A percentile compares a stretch with the other conserved stretches of the same genome.
Evolutionary conservation across 352 stramenopile species (phyloP).

Genomic region (Pythium myriotylum): DNA sequence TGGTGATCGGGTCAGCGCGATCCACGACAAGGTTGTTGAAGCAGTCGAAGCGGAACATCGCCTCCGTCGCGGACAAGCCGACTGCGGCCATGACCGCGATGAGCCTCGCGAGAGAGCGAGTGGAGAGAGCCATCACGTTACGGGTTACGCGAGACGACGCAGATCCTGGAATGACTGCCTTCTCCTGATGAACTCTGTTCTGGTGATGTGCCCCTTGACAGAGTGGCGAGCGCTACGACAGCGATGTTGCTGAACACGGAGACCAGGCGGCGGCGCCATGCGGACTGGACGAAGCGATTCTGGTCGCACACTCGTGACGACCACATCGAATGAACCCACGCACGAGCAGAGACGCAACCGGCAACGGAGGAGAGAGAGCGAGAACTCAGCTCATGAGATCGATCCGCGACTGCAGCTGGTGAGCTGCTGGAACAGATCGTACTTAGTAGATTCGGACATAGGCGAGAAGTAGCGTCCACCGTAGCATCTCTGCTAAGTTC

Average conservation of each 20-base stretch:
- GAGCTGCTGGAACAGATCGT: too few species aligned
- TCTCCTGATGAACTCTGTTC: too few species aligned
- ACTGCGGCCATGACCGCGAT: neutral
- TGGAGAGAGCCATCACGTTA: neutral
- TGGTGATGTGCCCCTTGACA: too few species aligned
- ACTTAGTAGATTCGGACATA: too few species aligned
- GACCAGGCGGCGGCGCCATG: too few species aligned
- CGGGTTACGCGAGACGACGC: neutral
- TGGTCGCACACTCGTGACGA: too few species aligned
- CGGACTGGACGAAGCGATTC: too few species aligned
- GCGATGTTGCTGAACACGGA: too few species aligned
- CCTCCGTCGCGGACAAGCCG: slow-evolving; percentile 1
- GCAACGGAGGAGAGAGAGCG: neutral
- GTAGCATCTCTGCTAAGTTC: too few species aligned
- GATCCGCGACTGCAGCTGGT: neutral
- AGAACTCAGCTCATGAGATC: neutral
- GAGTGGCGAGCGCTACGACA: too few species aligned
- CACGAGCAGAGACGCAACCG: neutral
- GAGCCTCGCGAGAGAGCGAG: neutral
- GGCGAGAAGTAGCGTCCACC: too few species aligned
- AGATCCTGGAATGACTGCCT: neutral
- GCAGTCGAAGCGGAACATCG: slow-evolving; percentile 38
- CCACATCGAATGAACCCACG: neutral
- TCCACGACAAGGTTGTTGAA: slow-evolving; percentile 61
- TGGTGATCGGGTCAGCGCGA: slow-evolving; percentile 50